Conservation (phyloP, 2,329 filamentous ascomycete genomes). For the Pseudogymnoascus verrucosus region DNA sequence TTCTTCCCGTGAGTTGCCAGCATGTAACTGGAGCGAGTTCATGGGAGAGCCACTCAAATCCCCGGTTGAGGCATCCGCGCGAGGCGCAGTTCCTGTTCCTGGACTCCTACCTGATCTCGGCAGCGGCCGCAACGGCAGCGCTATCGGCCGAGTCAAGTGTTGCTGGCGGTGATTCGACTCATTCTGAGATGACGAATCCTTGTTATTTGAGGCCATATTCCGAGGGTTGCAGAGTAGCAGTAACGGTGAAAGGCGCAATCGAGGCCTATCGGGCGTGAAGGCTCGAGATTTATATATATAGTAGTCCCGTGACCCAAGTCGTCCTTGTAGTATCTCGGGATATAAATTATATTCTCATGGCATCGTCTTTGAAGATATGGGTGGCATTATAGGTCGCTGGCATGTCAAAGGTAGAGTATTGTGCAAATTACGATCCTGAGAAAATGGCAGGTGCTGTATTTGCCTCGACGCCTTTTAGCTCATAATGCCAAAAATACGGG, state of each 20-base stretch:
- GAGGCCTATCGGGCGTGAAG: not conserved
- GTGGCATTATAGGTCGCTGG: not conserved
- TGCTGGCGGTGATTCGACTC: not conserved
- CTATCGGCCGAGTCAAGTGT: not conserved
- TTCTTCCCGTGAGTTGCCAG: slow-evolving; percentile 15
- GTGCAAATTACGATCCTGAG: not conserved
- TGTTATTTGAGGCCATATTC: not conserved
- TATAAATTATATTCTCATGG: not conserved
- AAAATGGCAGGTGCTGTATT: not conserved
- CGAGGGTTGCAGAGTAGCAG: not conserved
- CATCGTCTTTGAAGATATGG: not conserved
- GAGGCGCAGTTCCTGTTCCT: not conserved
- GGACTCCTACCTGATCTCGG: not conserved
- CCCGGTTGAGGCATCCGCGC: not conserved
- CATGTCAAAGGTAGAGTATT: not conserved
- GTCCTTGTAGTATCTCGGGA: not conserved
- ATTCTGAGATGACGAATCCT: not conserved
- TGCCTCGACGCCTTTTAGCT: not conserved
- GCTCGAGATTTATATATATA: slow-evolving; percentile 32
- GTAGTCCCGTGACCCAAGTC: slow-evolving; percentile 29
- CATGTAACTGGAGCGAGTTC: slow-evolving; percentile 36
- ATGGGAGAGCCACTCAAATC: slow-evolving; percentile 24
- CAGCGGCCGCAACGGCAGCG: not conserved
- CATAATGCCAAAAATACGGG: not conserved
- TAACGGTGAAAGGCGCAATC: not conserved